Percentiles rank a stretch among this genome's conserved stretches.
Conservation (phyloP, 371 early-diverging fungal species). For the Syncephalastrum contaminatum region DNA sequence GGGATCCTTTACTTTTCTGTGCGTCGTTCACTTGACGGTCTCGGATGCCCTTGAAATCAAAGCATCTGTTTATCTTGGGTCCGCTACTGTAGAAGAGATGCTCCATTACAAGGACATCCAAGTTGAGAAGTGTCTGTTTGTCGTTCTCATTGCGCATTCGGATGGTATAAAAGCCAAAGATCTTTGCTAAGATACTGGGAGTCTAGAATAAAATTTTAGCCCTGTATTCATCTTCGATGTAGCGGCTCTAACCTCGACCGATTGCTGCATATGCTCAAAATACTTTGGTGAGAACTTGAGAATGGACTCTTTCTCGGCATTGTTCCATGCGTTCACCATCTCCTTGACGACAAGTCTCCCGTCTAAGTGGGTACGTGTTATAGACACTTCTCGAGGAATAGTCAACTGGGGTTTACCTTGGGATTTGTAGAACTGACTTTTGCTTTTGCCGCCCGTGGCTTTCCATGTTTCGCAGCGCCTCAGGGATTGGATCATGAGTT, state of each 20-base stretch:
- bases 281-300: conserved; percentile 89
- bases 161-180: conserved; percentile 90
- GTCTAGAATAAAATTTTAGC: conserved; percentile 38
- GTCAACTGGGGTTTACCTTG: conserved; percentile 38
- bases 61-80: conserved; percentile 68
- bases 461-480: conserved; percentile 79
- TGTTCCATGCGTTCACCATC: conserved; percentile 71
- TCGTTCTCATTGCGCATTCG: conserved; percentile 68
- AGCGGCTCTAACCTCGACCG: conserved; percentile 26
- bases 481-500: conserved; percentile 73
- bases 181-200: conserved; percentile 86
- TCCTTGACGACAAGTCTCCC: conserved; percentile 88
- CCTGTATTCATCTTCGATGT: not conserved
- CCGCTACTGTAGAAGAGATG: conserved; percentile 77
- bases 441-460: conserved; percentile 83
- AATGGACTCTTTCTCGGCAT: conserved; percentile 84
- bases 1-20: conserved; percentile 18
- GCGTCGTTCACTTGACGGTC: conserved; percentile 53
- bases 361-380: conserved; percentile 45
- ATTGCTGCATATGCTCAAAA: conserved; percentile 81
- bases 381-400: not conserved
- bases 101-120: conserved; percentile 95
- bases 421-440: conserved; percentile 62
- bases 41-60: conserved; percentile 89
- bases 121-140: conserved; percentile 61